Percentiles rank a stretch among this genome's conserved stretches.
phyloP scores from a whole-genome alignment of 2,329 filamentous ascomycete species.

The Capronia coronata region DNA sequence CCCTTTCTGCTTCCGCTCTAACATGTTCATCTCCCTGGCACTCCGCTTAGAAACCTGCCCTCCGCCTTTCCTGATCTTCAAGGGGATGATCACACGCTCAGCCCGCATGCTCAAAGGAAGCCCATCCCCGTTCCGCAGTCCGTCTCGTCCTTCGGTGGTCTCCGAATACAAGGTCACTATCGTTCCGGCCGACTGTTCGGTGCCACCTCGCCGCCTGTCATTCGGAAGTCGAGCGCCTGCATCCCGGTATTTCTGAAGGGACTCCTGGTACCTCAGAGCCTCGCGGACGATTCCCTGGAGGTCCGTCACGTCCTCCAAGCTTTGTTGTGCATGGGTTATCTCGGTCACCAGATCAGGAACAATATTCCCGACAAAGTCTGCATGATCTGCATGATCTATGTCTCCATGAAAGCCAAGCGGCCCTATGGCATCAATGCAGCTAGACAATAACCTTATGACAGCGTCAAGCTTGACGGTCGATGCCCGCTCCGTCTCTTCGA shows the following conservation, averaged over 20 bases:
- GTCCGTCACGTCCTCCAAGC: constrained; percentile 44
- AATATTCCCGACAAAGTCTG: constrained; percentile 35
- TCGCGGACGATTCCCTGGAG: constrained; percentile 44
- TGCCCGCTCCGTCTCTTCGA: background rate
- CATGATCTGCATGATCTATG: constrained; percentile 37
- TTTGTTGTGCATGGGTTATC: constrained; percentile 42
- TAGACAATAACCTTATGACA: constrained; percentile 39
- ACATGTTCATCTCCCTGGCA: constrained; percentile 65
- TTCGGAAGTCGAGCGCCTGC: constrained; percentile 1
- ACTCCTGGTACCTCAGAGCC: constrained; percentile 39
- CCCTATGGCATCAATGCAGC: constrained; percentile 43
- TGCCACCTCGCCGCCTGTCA: background rate
- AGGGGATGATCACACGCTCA: constrained; percentile 40
- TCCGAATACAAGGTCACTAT: constrained; percentile 27
- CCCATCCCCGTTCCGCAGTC: constrained; percentile 4
- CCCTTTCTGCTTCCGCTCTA: constrained; percentile 72
- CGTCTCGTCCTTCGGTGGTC: constrained; percentile 15
- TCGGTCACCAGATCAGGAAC: constrained; percentile 45
- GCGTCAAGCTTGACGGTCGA: constrained; percentile 31
- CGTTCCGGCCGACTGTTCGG: constrained; percentile 15
- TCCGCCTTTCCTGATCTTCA: constrained; percentile 53
- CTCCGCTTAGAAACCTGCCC: constrained; percentile 66
- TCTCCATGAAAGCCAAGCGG: constrained; percentile 38
- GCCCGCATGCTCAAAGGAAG: constrained; percentile 59
- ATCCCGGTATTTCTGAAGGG: constrained; percentile 22